Evolutionary conservation across 805 yeast genomes (phyloP), one percentile per base, ranked within the genome.

Genomic region (Metschnikowia santaceciliae): DNA sequence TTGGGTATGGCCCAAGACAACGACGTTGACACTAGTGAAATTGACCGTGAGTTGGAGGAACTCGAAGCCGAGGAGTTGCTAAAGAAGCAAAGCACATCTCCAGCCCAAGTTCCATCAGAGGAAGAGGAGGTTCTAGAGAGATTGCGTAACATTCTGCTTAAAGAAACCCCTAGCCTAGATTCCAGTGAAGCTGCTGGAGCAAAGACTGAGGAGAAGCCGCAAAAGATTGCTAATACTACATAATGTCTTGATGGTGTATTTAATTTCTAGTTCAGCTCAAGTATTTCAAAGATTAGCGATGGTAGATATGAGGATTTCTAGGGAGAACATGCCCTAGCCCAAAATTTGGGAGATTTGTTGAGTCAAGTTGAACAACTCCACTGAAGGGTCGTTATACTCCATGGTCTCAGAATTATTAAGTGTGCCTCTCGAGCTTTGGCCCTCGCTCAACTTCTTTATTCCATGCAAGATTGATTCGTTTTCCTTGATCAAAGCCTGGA

Each of bases 291-390:
- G 33, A 35, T 35, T 42, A 42, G 46, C 32, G 46, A 42, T 22
- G 14, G 14, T 22, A 19, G 20, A 15, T 36, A 10, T 13, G 47
- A 13, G 19, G 7, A 30, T 30, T 26, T 19, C 37, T 23, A 2
- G 13, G 14, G 33, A 15, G 23, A 20, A 13, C 38, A 33, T 20
- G 42, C 20, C 32, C 57, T 50, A 74, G 30, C 78, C 78, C 55
- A 74, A 67, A 35, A 74, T 74, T 61, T 82, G 86, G 60, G 83
- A 73, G 48, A 83, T 83, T 68, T 83, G 88, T 63, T 82, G 86
- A 8, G 88, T 82, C 62, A 83, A 77, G 61, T 81, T 82, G 66
- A 79, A 82, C 59, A 83, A 71, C 64, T 83, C 88, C 46, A 78
- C 76, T 61, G 81, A 81, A 39, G 88, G 85, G 60, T 82, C 86